Evolutionary conservation across 495 filamentous ascomycete species (phyloP).

Genomic region (Aspergillus bertholletiae): DNA sequence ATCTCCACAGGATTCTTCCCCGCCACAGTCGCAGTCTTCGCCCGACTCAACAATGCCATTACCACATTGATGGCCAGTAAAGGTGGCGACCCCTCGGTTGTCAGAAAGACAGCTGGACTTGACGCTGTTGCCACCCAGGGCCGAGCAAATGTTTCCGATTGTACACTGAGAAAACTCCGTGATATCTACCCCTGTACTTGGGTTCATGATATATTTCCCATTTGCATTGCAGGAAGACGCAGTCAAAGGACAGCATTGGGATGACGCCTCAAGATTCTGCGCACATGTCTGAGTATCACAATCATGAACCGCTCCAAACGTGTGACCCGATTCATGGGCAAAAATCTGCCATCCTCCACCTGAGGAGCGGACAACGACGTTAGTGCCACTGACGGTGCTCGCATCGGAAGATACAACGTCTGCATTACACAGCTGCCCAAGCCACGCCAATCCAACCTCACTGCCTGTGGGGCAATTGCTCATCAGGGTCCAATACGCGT

Average conservation of each 20-base stretch:
- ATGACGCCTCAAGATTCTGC: conserved; percentile 55
- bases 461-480: conserved; percentile 78
- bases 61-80: conserved; percentile 82
- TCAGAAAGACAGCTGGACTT: conserved; percentile 71
- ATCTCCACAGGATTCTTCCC: conserved; percentile 60
- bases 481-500: conserved; percentile 92
- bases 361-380: conserved; percentile 81
- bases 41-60: conserved; percentile 95
- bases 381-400: conserved; percentile 78
- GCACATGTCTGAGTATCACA: conserved; percentile 68
- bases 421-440: conserved; percentile 78
- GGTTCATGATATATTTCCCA: conserved; percentile 90
- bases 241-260: conserved; percentile 85
- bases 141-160: conserved; percentile 94
- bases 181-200: conserved; percentile 70
- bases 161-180: conserved; percentile 80
- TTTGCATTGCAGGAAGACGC: conserved; percentile 68
- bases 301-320: conserved; percentile 94
- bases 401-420: conserved; percentile 44
- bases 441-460: conserved; percentile 92
- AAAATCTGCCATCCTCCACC: conserved; percentile 91
- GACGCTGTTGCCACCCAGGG: conserved; percentile 74
- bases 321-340: conserved; percentile 93
- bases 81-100: conserved; percentile 82
- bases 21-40: conserved; percentile 96